Evolutionary conservation across 495 filamentous ascomycete species (phyloP).

Genomic region (Penicillium paradoxum): DNA sequence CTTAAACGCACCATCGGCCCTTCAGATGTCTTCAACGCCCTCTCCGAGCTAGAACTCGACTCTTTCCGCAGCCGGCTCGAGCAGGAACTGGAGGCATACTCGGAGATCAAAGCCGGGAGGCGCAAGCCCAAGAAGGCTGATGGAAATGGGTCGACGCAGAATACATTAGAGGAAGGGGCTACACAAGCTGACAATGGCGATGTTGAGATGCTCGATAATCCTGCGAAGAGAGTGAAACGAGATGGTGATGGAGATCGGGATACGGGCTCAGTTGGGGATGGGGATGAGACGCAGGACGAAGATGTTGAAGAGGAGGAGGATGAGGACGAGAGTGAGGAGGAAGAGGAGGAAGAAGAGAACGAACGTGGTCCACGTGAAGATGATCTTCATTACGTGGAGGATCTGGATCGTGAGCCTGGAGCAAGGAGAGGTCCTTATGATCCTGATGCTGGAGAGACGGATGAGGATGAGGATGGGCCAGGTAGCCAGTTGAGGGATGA

Average conservation of each 20-base stretch:
- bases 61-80: constrained; percentile 62
- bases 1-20: constrained; percentile 85
- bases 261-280: constrained; percentile 44
- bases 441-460: constrained; percentile 41
- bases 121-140: constrained; percentile 55
- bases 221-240: constrained; percentile 45
- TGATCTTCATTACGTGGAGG: constrained; percentile 62
- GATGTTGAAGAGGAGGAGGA: constrained; percentile 52
- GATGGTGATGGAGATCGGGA: constrained; percentile 30
- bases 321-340: constrained; percentile 50
- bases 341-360: constrained; percentile 41
- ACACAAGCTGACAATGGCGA: constrained; percentile 37
- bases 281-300: constrained; percentile 50
- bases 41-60: constrained; percentile 79
- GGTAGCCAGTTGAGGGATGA: constrained; percentile 40
- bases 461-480: constrained; percentile 42
- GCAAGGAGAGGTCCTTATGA: constrained; percentile 26
- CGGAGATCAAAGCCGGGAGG: constrained; percentile 60
- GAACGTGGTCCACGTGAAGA: constrained; percentile 42
- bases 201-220: constrained; percentile 34
- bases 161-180: constrained; percentile 30
- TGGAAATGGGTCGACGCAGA: constrained; percentile 25
- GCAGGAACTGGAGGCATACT: constrained; percentile 55
- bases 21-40: constrained; percentile 73
- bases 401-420: constrained; percentile 40